Evolutionary conservation across 805 yeast genomes (phyloP), one percentile per base, ranked within the genome.

Genomic region (Kazachstania martiniae): DNA sequence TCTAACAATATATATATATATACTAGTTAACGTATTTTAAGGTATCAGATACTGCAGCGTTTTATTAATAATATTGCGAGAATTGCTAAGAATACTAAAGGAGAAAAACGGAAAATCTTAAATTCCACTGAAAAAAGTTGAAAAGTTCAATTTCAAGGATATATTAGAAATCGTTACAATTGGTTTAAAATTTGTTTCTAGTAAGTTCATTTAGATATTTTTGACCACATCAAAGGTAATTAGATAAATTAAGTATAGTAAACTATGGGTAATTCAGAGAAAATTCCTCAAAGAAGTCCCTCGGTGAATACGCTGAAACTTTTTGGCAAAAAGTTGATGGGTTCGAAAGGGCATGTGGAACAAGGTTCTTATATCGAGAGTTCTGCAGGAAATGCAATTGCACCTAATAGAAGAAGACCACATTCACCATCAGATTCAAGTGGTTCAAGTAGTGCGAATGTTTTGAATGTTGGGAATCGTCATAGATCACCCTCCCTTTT

Each of bases 401-500:
- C 32, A n/a, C 41, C 40, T 5, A 26, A 33, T 18, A 37, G 44
- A n/a, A 33, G 31, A 9, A 32, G 37, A 22, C 29, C 34, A 8
- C 22, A 35, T 1, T 31, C 37, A 7, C 40, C 38, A 13, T 19
- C 26, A 1, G 10, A n/a, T 12, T 10, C 29, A 8, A 19, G 13
- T 8, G n/a, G n/a, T n/a, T n/a, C n/a, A n/a, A n/a, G n/a, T n/a
- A 21, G 21, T 12, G 18, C 21, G 17, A 12, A 8, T n/a, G 10
- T 10, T 12, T 8, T 13, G 25, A 24, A 12, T 5, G 10, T 8
- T 3, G 21, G 18, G 8, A 29, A 33, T 15, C 36, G 42, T 22
- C 35, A 45, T 12, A 38, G 54, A 31, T 47, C 56, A 8, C 39
- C 51, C 3, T 44, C 53, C 10, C 24, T 50, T 9, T 43, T 44